These are phyloP conservation scores for Rhinocladiella similis DNA, from an alignment of 2,329 filamentous ascomycete genomes.

Conservation along the genomic window DNA sequence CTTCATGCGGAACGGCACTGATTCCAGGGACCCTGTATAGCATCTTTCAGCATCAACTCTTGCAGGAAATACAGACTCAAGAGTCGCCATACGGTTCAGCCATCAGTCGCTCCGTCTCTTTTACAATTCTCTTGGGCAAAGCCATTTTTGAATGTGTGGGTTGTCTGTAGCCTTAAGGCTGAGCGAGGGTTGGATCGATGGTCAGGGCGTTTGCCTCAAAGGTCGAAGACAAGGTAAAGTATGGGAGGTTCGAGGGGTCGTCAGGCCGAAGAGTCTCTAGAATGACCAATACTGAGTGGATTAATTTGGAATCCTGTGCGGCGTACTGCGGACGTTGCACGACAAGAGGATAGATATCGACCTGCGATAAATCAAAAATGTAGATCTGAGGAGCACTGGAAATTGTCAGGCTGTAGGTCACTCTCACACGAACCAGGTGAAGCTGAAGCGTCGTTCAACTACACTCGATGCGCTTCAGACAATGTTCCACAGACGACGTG, in stretches of 20 bases:
- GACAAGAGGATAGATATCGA: neutral
- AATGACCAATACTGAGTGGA: neutral
- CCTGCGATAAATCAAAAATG: neutral
- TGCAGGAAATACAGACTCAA: neutral
- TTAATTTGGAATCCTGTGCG: neutral
- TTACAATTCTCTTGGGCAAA: conserved; percentile 93
- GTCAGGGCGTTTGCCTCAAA: neutral
- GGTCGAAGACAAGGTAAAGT: neutral
- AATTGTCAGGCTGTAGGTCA: too few relatives aligned
- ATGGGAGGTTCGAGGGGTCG: neutral
- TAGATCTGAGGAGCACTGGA: neutral
- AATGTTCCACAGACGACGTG: neutral
- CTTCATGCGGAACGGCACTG: conserved; percentile 91
- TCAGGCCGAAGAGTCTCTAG: neutral
- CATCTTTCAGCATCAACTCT: neutral
- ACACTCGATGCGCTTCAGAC: neutral
- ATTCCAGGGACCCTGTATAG: conserved; percentile 82
- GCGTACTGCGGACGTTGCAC: too few relatives aligned
- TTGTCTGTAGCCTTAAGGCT: neutral
- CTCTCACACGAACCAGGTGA: neutral
- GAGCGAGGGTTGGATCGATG: conserved; percentile 1
- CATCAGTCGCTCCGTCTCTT: conserved; percentile 97
- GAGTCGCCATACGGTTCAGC: conserved; percentile 76
- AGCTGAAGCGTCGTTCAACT: neutral
- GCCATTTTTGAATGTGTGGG: conserved; percentile 48